Conservation (phyloP, 2,329 filamentous ascomycete genomes). For the Cercospora brassicicola region DNA sequence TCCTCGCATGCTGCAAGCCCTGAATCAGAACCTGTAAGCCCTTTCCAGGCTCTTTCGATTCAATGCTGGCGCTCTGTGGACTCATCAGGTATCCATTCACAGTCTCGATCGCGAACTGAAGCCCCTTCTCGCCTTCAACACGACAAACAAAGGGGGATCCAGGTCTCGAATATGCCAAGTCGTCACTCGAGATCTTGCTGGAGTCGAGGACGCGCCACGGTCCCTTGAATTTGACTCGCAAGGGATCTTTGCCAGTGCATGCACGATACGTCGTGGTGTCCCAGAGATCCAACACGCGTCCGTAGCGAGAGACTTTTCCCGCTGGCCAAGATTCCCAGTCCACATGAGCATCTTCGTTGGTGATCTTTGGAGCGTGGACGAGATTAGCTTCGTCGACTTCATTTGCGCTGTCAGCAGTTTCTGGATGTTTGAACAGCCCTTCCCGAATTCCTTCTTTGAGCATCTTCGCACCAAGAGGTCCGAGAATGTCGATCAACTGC, state of each 20-base stretch:
- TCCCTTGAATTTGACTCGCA: conserved; percentile 30
- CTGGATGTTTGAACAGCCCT: conserved; percentile 64
- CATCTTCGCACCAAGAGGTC: conserved; percentile 66
- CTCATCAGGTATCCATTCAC: conserved; percentile 24
- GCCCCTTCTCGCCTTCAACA: conserved; percentile 7
- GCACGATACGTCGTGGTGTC: conserved; percentile 42
- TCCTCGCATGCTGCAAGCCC: conserved; percentile 13
- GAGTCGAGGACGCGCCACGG: conserved; percentile 23
- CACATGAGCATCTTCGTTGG: conserved; percentile 62
- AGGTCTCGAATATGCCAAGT: conserved; percentile 1
- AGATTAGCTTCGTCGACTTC: conserved; percentile 27
- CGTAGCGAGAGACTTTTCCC: conserved; percentile 56
- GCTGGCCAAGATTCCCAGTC: conserved; percentile 58
- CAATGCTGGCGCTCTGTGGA: conserved; percentile 28
- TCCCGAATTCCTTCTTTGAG: conserved; percentile 65
- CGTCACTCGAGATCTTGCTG: conserved; percentile 1
- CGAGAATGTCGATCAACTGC: conserved; percentile 57
- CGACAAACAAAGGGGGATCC: conserved; percentile 8
- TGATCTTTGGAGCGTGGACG: conserved; percentile 71
- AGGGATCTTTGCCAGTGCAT: conserved; percentile 17
- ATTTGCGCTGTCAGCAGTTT: conserved; percentile 18
- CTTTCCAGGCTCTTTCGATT: conserved; percentile 26
- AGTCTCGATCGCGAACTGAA: conserved; percentile 22
- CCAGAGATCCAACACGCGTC: conserved; percentile 69
- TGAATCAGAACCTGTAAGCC: conserved; percentile 24